phyloP scores from a whole-genome alignment of 305 asterid genomes.

The Solanum hybrid region DNA sequence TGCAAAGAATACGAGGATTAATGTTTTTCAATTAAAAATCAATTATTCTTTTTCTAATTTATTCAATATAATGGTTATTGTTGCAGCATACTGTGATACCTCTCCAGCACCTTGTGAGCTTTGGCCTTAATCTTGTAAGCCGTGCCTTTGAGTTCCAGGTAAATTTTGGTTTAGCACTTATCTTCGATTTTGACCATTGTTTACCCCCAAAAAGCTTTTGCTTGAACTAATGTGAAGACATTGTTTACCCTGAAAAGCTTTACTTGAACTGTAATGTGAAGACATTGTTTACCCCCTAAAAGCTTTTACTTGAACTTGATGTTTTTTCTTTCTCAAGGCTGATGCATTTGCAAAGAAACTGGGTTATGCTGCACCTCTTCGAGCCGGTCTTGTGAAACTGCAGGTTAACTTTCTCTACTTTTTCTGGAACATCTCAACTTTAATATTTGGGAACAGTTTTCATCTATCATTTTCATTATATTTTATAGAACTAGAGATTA shows the following conservation, averaged over 20 bases:
- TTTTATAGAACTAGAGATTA: background rate
- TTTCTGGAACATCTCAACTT: background rate
- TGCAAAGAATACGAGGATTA: background rate
- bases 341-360: slow-evolving; percentile 95
- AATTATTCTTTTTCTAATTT: background rate
- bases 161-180: slow-evolving; percentile 2
- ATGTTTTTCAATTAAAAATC: background rate
- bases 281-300: background rate
- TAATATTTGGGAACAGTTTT: background rate
- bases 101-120: slow-evolving; percentile 83
- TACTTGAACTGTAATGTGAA: background rate
- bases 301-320: background rate
- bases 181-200: background rate
- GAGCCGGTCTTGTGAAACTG: slow-evolving; percentile 87
- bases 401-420: slow-evolving; percentile 45
- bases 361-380: slow-evolving; percentile 74
- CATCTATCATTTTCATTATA: background rate
- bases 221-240: background rate
- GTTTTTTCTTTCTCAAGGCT: slow-evolving; percentile 38
- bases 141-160: slow-evolving; percentile 98
- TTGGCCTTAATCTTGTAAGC: slow-evolving; percentile 85
- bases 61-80: slow-evolving; percentile 11
- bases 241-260: background rate
- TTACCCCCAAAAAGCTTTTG: background rate
- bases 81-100: slow-evolving; percentile 96